Percentiles rank a stretch among this genome's conserved stretches.
Conservation (phyloP, 1,284 basidiomycete genomes). For the Grifola frondosa region DNA sequence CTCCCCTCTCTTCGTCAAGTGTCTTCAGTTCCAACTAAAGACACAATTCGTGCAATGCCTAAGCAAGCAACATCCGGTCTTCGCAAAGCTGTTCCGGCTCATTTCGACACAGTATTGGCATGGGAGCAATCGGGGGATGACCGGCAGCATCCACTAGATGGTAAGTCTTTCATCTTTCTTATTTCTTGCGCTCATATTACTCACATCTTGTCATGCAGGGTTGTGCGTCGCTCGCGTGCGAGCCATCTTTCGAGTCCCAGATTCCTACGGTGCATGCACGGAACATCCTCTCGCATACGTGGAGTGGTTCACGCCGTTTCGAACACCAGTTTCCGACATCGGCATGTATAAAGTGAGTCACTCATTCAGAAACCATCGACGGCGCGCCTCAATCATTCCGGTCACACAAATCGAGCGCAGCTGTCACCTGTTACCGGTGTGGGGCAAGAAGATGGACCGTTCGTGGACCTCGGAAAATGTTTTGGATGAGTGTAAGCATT, state of each 20-base stretch:
- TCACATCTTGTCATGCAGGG: too few species aligned
- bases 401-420: constrained; percentile 16
- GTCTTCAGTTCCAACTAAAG: neutral
- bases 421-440: constrained; percentile 19
- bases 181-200: too few species aligned
- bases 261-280: neutral
- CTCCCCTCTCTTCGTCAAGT: constrained; percentile 7
- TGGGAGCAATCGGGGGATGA: neutral
- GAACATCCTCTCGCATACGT: constrained; percentile 20
- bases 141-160: neutral
- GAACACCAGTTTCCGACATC: neutral
- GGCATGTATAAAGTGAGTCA: constrained; percentile 17
- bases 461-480: constrained; percentile 14
- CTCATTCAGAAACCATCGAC: constrained; percentile 12
- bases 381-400: constrained; percentile 17
- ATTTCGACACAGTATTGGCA: constrained; percentile 8
- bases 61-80: constrained; percentile 1
- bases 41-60: constrained; percentile 6
- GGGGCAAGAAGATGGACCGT: constrained; percentile 8
- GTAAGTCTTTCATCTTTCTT: too few species aligned
- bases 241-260: constrained; percentile 11
- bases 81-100: neutral
- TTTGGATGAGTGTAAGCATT: constrained; percentile 10
- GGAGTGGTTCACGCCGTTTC: constrained; percentile 27
- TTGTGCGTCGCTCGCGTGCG: constrained; percentile 18